Conservation (phyloP, 1,284 basidiomycete genomes). For the Kwoniella shivajii region DNA sequence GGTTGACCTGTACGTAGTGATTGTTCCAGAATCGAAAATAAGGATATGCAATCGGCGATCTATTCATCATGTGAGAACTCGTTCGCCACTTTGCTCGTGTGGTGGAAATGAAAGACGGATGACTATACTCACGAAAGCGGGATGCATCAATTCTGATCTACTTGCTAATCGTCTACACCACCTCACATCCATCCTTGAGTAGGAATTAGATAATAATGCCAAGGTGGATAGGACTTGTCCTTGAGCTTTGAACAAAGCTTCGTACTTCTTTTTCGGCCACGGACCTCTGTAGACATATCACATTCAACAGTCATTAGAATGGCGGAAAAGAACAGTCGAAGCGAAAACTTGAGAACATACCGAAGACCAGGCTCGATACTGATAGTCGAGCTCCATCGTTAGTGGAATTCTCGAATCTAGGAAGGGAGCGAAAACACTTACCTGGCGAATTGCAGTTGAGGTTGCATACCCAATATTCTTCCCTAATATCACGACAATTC, state of each 20-base stretch:
- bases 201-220: slow-evolving; percentile 40
- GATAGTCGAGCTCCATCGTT: background rate
- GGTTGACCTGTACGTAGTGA: slow-evolving; percentile 38
- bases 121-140: slow-evolving; percentile 45
- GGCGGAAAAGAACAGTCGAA: too few species aligned
- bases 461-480: slow-evolving; percentile 33
- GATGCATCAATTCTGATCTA: slow-evolving; percentile 40
- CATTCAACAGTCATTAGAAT: background rate
- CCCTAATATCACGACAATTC: slow-evolving; percentile 18
- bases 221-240: slow-evolving; percentile 35
- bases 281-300: slow-evolving; percentile 34
- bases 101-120: too few species aligned
- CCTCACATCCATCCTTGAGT: slow-evolving; percentile 33
- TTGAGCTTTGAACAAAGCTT: slow-evolving; percentile 33
- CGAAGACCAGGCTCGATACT: slow-evolving; percentile 42
- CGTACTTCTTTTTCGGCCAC: slow-evolving; percentile 50
- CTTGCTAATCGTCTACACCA: slow-evolving; percentile 37
- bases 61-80: slow-evolving; percentile 6
- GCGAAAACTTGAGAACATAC: too few species aligned
- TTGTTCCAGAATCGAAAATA: slow-evolving; percentile 46
- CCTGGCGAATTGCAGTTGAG: slow-evolving; percentile 36
- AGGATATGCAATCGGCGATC: slow-evolving; percentile 47
- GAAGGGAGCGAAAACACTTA: slow-evolving; percentile 15
- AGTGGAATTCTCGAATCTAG: background rate
- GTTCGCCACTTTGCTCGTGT: background rate